Evolutionary conservation across 495 filamentous ascomycete genomes (phyloP), one percentile per base, ranked within the genome.

Genomic region (Talaromyces borbonicus): DNA sequence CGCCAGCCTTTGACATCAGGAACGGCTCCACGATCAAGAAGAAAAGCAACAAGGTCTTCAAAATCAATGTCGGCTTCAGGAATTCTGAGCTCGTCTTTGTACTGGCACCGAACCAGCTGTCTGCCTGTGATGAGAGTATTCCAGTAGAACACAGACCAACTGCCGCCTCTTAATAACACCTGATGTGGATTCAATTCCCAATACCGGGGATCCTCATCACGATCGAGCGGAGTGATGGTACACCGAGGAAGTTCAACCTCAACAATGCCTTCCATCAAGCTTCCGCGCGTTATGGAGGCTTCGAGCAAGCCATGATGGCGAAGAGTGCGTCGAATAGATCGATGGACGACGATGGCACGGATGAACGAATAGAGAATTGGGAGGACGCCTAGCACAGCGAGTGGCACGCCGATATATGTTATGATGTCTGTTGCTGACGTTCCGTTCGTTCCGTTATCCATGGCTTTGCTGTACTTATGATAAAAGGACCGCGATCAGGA

Each of bases 11-110:
- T 73, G 2, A 70, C 52, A 50, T 77, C 71, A 0, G 78, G 79
- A 36, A 79, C 64, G 0, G 78, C 80, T 1, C 80, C 80, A 2
- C 80, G 57, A 55, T 83, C 80, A 6, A 84, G 58, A 30, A 84
- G 56, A 52, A 81, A 82, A 12, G 63, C 69, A 2, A 83, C 53
- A 4, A 83, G 65, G 49, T 77, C 69, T 33, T 79, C 75, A 48
- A 83, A 81, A 16, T 71, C 71, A 40, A 82, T 68, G 47, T 83
- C 79, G 14, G 81, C 80, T 54, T 84, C 80, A 1, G 79, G 79
- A 48, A 79, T 72, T 15, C 72, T 60, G 35, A 84, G 60, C 56
- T 84, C 78, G 46, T 83, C 80, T 36, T 73, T 72, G 44, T 81
- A 83, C 55, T 81, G 76, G 30, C 81, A 56, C 20, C 79, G 63